Base-by-base conservation (phyloP, 164 flowering plant genomes). In the Paratinospora sagittata region DNA sequence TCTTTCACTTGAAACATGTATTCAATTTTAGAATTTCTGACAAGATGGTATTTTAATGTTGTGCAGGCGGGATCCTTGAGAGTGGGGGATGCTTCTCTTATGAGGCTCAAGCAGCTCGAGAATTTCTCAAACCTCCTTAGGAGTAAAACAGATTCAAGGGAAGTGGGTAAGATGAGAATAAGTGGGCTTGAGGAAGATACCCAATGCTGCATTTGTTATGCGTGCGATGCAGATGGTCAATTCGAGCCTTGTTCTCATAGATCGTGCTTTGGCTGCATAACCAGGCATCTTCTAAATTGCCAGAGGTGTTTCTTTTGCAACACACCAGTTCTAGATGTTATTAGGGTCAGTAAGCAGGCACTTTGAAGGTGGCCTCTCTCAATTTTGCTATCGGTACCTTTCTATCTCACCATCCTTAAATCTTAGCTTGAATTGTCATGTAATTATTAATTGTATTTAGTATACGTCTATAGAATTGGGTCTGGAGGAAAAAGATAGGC, bases 231-330 rank as follows among this genome's bases (percentile, higher is more conserved):
- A n/a, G 90, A 91, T 80, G 84, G 94, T 52, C 78, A 60, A 71
- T 89, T 93, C 60, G 62, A 64, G 27, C 97, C 98, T 17, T 93
- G 98, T 73, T 81, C 83, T 9, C 98, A 93, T 60, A 76, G 67
- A 16, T 93, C 98, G 12, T 93, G 98, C 77, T 85, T 72, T 76
- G 88, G 89, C 71, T 93, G 98, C 90, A 93, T 93, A 73, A 85
- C 87, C 21, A 82, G 98, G 77, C 98, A 93, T 82, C 90, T 93
- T 55, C 80, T 93, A 27, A 93, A 93, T 72, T 86, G 94, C 80
- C 82, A 83, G 71, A 87, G 97, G 78, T 93, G 98, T 79, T 93
- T 93, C 89, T 93, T 93, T 63, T 93, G 98, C 83, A 93, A 91
- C 71, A 83, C 88, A 3, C 78, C 81, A 0, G 90, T 93, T 24